phyloP scores from a whole-genome alignment of 306 rosid species.

The Argentina anserina region DNA sequence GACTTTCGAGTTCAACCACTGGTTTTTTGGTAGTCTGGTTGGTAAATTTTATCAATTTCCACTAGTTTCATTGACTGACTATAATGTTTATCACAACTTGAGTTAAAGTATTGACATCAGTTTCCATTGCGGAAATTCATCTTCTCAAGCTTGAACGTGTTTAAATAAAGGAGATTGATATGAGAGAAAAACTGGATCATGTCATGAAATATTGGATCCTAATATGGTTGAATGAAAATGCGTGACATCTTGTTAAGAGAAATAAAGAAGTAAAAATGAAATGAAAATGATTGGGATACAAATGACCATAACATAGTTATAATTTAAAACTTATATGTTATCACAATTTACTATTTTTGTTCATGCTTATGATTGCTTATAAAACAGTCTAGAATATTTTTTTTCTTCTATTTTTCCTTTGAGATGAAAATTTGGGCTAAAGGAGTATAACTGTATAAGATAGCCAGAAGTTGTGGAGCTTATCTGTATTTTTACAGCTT shows the following conservation, averaged over 20 bases:
- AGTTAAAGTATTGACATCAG: neutral
- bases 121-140: neutral
- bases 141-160: neutral
- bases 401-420: neutral
- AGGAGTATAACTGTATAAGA: neutral
- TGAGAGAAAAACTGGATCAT: neutral
- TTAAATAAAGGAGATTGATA: neutral
- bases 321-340: neutral
- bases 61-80: neutral
- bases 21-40: neutral
- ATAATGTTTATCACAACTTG: neutral
- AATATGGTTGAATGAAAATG: too few relatives aligned
- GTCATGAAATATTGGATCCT: too few relatives aligned
- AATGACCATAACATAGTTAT: neutral
- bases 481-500: neutral
- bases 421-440: neutral
- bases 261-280: neutral
- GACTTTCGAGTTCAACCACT: neutral
- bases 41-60: neutral
- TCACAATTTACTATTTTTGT: neutral
- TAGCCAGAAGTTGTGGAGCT: neutral
- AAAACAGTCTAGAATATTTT: neutral
- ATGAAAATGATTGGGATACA: neutral
- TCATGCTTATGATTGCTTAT: neutral
- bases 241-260: slow-evolving; percentile 9